Evolutionary conservation across 306 rosid genomes (phyloP).

Genomic region (Lupinus albus): DNA sequence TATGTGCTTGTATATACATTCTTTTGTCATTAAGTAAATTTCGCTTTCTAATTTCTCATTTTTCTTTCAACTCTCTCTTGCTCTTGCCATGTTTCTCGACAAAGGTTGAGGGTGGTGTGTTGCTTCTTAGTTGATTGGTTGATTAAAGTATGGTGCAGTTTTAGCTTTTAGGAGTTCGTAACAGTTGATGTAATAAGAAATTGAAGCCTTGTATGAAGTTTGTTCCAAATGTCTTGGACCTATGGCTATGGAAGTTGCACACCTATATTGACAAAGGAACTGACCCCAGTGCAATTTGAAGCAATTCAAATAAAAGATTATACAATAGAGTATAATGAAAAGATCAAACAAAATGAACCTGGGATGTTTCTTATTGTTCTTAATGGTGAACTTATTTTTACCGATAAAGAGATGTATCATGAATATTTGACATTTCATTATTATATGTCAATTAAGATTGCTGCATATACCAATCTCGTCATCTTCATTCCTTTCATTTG

Average conservation of each 20-base stretch:
- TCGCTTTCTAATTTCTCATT: background rate
- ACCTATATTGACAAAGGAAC: background rate
- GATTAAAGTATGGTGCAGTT: background rate
- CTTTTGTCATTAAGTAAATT: background rate
- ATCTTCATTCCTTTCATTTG: slow-evolving; percentile 22
- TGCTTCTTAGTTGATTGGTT: slow-evolving; percentile 4
- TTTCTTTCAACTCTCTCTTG: background rate
- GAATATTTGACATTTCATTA: slow-evolving; percentile 12
- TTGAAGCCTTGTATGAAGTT: slow-evolving; percentile 15
- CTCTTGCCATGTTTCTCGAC: background rate
- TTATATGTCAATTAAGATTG: background rate
- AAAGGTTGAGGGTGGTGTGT: background rate
- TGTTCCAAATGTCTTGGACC: background rate
- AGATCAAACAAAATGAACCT: background rate
- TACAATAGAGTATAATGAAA: background rate
- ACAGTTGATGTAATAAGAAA: background rate
- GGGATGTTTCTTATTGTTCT: slow-evolving; percentile 8
- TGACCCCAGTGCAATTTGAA: background rate
- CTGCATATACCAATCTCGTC: background rate
- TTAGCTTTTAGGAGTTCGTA: slow-evolving; percentile 4
- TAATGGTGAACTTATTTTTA: background rate
- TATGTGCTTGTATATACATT: too few species aligned
- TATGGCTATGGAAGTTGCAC: slow-evolving; percentile 3
- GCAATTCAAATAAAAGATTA: background rate
- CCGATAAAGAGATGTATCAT: background rate